phyloP scores from a whole-genome alignment of 148 eudicot genomes.

The Camellia granthamiana region DNA sequence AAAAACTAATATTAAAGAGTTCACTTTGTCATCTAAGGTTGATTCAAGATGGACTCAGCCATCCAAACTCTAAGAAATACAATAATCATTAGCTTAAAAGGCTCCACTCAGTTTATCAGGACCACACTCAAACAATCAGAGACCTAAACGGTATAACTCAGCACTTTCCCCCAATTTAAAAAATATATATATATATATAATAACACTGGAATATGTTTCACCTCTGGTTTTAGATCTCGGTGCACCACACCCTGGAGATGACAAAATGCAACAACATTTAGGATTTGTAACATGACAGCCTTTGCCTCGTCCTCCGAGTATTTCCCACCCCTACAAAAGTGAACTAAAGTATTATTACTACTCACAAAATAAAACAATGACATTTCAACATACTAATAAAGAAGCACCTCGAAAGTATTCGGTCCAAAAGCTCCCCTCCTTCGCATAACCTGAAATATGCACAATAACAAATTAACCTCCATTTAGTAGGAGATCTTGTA shows the following conservation, averaged over 20 bases:
- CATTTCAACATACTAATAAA: slow-evolving; percentile 2
- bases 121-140: background rate
- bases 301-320: slow-evolving; percentile 60
- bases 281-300: slow-evolving; percentile 50
- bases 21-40: background rate
- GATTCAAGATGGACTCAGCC: background rate
- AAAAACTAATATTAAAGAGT: background rate
- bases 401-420: slow-evolving; percentile 48
- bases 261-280: slow-evolving; percentile 48
- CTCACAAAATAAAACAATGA: background rate
- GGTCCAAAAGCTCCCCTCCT: slow-evolving; percentile 70
- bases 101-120: background rate
- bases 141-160: background rate
- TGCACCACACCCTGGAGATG: slow-evolving; percentile 78
- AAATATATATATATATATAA: background rate
- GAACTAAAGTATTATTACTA: background rate
- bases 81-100: background rate
- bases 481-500: background rate
- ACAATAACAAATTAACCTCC: background rate
- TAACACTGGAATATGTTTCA: slow-evolving; percentile 1
- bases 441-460: slow-evolving; percentile 41
- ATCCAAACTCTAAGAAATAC: background rate
- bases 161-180: background rate
- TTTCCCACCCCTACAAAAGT: slow-evolving; percentile 50
- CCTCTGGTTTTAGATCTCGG: slow-evolving; percentile 80